phyloP scores from a whole-genome alignment of 1,284 basidiomycete species.

The Boletus holoroseus region DNA sequence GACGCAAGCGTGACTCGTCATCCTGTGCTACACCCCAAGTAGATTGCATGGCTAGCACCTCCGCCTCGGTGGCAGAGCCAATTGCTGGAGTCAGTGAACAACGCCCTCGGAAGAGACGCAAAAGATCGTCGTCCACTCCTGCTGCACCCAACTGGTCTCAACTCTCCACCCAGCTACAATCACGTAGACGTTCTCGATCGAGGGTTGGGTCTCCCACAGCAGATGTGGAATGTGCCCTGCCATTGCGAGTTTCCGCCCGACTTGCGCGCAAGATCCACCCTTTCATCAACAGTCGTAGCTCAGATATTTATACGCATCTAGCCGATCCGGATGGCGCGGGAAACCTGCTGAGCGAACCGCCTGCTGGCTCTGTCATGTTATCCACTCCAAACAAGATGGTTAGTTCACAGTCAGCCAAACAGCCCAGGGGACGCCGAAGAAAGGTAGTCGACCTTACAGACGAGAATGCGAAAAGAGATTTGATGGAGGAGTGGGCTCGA shows the following conservation, averaged over 20 bases:
- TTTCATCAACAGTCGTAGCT: conserved; percentile 11
- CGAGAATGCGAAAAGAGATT: conserved; percentile 18
- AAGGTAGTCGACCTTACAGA: conserved; percentile 18
- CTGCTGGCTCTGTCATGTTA: conserved; percentile 1
- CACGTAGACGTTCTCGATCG: conserved; percentile 17
- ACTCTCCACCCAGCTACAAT: conserved; percentile 5
- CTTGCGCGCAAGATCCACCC: conserved; percentile 19
- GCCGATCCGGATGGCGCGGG: conserved; percentile 16
- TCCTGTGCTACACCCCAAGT: conserved; percentile 2
- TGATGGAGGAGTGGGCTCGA: conserved; percentile 31
- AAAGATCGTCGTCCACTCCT: conserved; percentile 22
- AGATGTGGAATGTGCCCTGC: conserved; percentile 5
- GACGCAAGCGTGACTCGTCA: conserved; percentile 20
- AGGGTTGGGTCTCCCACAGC: conserved; percentile 16
- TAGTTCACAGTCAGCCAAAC: conserved; percentile 7
- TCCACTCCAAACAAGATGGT: conserved; percentile 3
- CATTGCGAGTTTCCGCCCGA: conserved; percentile 22
- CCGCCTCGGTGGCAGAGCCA: conserved; percentile 3
- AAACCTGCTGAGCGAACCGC: conserved; percentile 13
- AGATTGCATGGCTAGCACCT: not conserved
- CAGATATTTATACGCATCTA: conserved; percentile 31
- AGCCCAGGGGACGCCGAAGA: conserved; percentile 17
- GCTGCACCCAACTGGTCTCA: conserved; percentile 12
- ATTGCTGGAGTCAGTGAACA: conserved; percentile 1
- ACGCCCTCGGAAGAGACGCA: conserved; percentile 22